These are phyloP conservation scores for Skeletonema grethae DNA, from an alignment of 108 stramenopile species.

Conservation along the genomic window DNA sequence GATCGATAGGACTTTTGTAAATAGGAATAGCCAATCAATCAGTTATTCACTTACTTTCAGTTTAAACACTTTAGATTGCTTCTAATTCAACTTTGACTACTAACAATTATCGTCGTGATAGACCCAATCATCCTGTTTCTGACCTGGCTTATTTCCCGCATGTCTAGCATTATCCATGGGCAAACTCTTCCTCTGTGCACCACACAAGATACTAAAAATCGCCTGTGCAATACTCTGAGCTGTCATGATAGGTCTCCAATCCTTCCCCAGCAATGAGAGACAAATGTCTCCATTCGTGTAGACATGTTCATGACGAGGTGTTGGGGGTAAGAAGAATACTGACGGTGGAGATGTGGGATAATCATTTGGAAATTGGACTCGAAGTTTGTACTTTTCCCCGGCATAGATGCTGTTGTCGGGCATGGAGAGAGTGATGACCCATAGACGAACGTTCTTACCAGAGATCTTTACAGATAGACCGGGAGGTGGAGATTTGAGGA, in stretches of 20 bases:
- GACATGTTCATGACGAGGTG: slow-evolving; percentile 91
- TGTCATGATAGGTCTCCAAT: slow-evolving; percentile 97
- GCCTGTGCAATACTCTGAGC: slow-evolving; percentile 88
- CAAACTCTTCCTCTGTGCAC: slow-evolving; percentile 85
- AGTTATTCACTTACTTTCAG: neutral
- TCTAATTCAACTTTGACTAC: neutral
- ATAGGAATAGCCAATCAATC: neutral
- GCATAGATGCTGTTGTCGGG: slow-evolving; percentile 86
- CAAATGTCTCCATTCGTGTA: slow-evolving; percentile 99
- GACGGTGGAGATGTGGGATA: slow-evolving; percentile 94
- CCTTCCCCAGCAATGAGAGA: slow-evolving; percentile 90
- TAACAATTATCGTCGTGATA: slow-evolving; percentile 95
- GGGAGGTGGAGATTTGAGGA: slow-evolving; percentile 81
- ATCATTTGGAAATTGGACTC: slow-evolving; percentile 81
- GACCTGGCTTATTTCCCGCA: slow-evolving; percentile 86
- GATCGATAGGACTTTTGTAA: neutral
- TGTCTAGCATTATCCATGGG: slow-evolving; percentile 94
- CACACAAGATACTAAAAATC: slow-evolving; percentile 91
- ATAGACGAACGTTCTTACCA: slow-evolving; percentile 88
- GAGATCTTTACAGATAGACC: slow-evolving; percentile 81
- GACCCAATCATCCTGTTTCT: slow-evolving; percentile 92
- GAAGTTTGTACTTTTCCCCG: slow-evolving; percentile 92
- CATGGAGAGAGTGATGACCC: slow-evolving; percentile 90
- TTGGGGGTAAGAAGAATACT: slow-evolving; percentile 85
- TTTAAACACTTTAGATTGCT: too few species aligned